Conservation (phyloP, 768 basidiomycete genomes). For the Tylopilus intermedius region DNA sequence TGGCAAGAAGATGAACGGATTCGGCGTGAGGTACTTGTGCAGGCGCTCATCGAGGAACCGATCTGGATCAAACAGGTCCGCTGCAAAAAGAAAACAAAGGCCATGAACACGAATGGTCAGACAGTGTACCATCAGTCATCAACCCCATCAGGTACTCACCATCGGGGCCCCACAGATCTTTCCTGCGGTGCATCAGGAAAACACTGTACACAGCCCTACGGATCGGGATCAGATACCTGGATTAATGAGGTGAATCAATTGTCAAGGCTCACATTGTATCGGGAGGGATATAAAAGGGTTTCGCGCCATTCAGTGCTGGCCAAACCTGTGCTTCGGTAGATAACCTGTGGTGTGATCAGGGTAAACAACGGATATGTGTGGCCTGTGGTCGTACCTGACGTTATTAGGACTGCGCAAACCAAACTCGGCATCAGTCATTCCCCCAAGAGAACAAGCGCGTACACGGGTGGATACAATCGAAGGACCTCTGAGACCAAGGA, state of each 20-base stretch:
- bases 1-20: constrained; percentile 66
- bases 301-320: constrained; percentile 28
- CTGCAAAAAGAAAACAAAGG: constrained; percentile 5
- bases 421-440: constrained; percentile 1
- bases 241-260: background rate
- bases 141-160: constrained; percentile 13
- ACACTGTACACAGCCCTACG: constrained; percentile 16
- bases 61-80: constrained; percentile 54
- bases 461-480: constrained; percentile 30
- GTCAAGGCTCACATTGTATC: constrained; percentile 19
- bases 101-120: background rate
- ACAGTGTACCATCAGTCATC: background rate
- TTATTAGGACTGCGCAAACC: constrained; percentile 18
- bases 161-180: constrained; percentile 37
- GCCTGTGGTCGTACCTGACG: constrained; percentile 13
- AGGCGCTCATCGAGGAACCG: constrained; percentile 58
- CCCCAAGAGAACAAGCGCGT: background rate
- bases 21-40: constrained; percentile 47
- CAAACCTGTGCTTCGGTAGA: constrained; percentile 14
- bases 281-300: constrained; percentile 52
- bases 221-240: background rate
- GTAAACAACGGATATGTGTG: no score
- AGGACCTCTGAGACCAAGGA: constrained; percentile 24
- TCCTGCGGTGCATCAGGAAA: constrained; percentile 36
- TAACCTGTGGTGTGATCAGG: constrained; percentile 14